A percentile compares a stretch with the other conserved stretches of the same genome.
Evolutionary conservation across 345 rosid genomes (phyloP).

Genomic region (Eucalyptus albens): DNA sequence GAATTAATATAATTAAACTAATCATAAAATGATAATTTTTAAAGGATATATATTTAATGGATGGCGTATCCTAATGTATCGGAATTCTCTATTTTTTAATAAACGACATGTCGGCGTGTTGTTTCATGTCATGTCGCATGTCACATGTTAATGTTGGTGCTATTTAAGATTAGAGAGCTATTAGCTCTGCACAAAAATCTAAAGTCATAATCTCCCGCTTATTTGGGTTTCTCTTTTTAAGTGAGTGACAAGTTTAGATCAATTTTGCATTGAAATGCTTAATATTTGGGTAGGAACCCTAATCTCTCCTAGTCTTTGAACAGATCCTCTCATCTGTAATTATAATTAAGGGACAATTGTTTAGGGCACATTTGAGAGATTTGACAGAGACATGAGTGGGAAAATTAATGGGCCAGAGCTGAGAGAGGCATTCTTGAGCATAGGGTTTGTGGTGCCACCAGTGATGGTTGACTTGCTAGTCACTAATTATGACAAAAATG

Average conservation of each 20-base stretch:
- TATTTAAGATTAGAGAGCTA: background rate
- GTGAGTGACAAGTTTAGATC: background rate
- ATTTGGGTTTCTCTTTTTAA: background rate
- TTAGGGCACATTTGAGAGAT: slow-evolving; percentile 59
- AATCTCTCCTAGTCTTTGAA: background rate
- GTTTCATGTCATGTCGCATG: too few species aligned
- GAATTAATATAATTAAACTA: too few species aligned
- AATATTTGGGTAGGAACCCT: slow-evolving; percentile 25
- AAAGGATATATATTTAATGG: too few species aligned
- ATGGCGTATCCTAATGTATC: rapidly evolving
- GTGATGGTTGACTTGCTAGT: slow-evolving; percentile 59
- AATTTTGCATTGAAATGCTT: background rate
- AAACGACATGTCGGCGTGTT: rapidly evolving
- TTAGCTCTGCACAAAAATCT: background rate
- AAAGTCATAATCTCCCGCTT: background rate
- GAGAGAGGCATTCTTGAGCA: slow-evolving; percentile 62
- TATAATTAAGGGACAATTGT: background rate
- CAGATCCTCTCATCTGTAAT: background rate
- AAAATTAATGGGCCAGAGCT: slow-evolving; percentile 67
- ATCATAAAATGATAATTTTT: too few species aligned
- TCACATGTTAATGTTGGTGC: too few species aligned
- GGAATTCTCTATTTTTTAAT: too few species aligned
- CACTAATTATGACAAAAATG: slow-evolving; percentile 70
- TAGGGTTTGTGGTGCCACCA: slow-evolving; percentile 67
- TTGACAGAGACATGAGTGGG: slow-evolving; percentile 81